A percentile compares a stretch with the other conserved stretches of the same genome.
Conservation (phyloP, 2,329 filamentous ascomycete species). For the Metarhizium brunneum region DNA sequence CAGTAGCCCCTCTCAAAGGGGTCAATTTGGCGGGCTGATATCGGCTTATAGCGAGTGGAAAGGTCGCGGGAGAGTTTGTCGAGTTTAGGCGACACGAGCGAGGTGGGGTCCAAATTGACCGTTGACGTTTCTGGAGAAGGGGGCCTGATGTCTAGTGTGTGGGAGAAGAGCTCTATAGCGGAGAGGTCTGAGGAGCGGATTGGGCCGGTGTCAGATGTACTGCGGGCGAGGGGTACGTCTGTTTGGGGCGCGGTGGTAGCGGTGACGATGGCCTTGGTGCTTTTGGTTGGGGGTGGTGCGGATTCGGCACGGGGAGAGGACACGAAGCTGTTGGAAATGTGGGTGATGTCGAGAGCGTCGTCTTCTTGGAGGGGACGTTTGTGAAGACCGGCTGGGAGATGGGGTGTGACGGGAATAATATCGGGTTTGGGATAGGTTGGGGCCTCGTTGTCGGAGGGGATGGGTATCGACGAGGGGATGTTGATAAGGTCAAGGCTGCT, state of each 20-base stretch:
- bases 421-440: constrained; percentile 1
- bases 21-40: constrained; percentile 21
- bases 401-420: constrained; percentile 18
- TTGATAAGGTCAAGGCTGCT: neutral
- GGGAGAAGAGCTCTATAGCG: constrained; percentile 13
- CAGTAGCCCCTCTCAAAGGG: constrained; percentile 71
- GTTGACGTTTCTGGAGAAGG: constrained; percentile 42
- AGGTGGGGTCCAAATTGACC: constrained; percentile 32
- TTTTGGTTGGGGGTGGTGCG: constrained; percentile 21
- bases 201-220: constrained; percentile 21
- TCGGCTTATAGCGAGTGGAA: constrained; percentile 43
- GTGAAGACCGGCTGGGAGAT: neutral
- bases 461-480: constrained; percentile 8
- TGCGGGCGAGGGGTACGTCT: constrained; percentile 14
- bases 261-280: constrained; percentile 10
- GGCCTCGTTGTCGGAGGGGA: constrained; percentile 1
- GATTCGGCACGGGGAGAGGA: constrained; percentile 18
- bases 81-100: constrained; percentile 50
- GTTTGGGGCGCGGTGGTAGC: neutral
- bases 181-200: constrained; percentile 8
- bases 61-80: constrained; percentile 40
- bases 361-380: constrained; percentile 2
- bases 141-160: constrained; percentile 40
- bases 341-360: constrained; percentile 17
- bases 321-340: constrained; percentile 22